Base-by-base conservation (phyloP, 1,284 basidiomycete species). In the Veloporphyrellus conicus region DNA sequence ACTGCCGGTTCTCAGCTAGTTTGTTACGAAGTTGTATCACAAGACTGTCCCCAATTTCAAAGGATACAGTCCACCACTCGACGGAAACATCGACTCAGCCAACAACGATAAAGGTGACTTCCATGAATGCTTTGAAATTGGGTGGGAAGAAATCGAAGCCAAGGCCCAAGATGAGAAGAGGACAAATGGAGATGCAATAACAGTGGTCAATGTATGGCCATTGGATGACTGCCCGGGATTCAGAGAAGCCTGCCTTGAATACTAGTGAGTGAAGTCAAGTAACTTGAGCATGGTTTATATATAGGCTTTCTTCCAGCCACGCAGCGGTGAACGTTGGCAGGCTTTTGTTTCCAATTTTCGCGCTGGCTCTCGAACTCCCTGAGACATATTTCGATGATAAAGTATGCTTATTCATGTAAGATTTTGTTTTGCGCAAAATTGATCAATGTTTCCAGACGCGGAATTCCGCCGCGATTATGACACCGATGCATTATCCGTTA, bases 51-150 rank as follows among this genome's bases (percentile, higher is more conserved):
- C 74, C 2, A 85, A 84, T 58, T 93, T 87, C 70, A 89, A 90
- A 66, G 91, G 91, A 0, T 93, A 90, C 60, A 87, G 83, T 41
- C 76, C 79, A 5, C 68, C 87, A 18, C 71, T 84, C 5, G 77
- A 78, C 33, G 82, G 82, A 64, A 85, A 86, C 56, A 81, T 73
- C 32, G 76, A 89, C 58, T 76, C 80, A 4, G 35, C 20, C 6
- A 36, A 36, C 20, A 71, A 73, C 45, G 80, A 79, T 52, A 70
- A 76, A 23, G 90, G 91, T 0, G 91, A 94, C 66, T 65, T 90
- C 39, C 90, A 93, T 61, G 90, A 93, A 66, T 87, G 82, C 0
- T 92, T 91, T 67, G 88, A 93, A 58, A 67, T 93, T 31, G 90
- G 88, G 3, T 85, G 82, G 71, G 90, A 93, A 61, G 63, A 58